Evolutionary conservation across 495 filamentous ascomycete genomes (phyloP).

Genomic region (Aspergillus panamensis): DNA sequence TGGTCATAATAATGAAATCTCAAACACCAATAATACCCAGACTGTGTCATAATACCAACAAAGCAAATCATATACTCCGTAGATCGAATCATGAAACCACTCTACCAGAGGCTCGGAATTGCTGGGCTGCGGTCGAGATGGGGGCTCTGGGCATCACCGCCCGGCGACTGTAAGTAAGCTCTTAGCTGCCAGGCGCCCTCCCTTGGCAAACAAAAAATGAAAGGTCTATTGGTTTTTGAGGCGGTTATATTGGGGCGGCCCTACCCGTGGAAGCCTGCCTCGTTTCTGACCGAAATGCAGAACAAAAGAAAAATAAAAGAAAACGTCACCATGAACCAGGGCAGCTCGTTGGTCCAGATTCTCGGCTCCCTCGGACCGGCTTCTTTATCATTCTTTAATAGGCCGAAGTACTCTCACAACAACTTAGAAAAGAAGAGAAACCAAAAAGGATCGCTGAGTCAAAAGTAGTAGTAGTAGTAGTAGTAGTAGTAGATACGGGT

Average conservation of each 20-base stretch:
- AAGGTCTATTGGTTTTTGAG: slow-evolving; percentile 11
- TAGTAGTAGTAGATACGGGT: too few relatives aligned
- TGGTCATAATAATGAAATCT: too few relatives aligned
- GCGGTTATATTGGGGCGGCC: slow-evolving; percentile 3
- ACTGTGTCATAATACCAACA: neutral
- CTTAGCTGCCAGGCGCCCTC: slow-evolving; percentile 6
- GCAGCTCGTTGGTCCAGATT: slow-evolving; percentile 12
- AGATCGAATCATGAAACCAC: neutral
- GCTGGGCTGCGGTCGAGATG: slow-evolving; percentile 1
- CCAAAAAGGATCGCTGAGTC: neutral
- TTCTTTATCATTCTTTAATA: neutral
- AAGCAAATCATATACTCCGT: neutral
- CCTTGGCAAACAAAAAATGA: slow-evolving; percentile 12
- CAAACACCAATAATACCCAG: too few relatives aligned
- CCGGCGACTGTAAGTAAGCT: too few relatives aligned
- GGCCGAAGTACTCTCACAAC: neutral
- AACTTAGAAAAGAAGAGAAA: neutral
- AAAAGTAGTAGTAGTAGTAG: too few relatives aligned
- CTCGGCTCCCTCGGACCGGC: slow-evolving; percentile 8
- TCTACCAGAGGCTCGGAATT: neutral
- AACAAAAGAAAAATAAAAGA: slow-evolving; percentile 5
- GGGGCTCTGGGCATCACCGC: slow-evolving; percentile 18
- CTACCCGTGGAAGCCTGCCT: slow-evolving; percentile 13
- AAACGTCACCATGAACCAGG: neutral
- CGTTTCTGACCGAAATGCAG: slow-evolving; percentile 4